These are phyloP conservation scores for Ceratocystis diversiconidia DNA, from an alignment of 2,329 filamentous ascomycete genomes.

Conservation along the genomic window DNA sequence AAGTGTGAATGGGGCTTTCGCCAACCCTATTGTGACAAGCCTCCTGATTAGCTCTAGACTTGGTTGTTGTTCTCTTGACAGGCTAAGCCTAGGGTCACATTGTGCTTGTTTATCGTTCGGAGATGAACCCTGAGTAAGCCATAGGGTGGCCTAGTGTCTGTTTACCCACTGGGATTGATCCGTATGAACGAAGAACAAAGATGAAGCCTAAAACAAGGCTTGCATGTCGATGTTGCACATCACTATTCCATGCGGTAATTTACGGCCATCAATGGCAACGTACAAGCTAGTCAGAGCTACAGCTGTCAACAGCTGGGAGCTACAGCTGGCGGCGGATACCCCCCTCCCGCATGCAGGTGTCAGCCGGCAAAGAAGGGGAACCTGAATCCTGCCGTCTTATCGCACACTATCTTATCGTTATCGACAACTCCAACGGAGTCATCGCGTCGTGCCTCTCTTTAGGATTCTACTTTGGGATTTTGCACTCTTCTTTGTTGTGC, in stretches of 20 bases:
- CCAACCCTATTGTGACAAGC: background rate
- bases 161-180: background rate
- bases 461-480: background rate
- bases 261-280: background rate
- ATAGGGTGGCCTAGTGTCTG: background rate
- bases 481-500: background rate
- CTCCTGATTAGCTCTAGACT: no score
- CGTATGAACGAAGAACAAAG: background rate
- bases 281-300: background rate
- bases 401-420: background rate
- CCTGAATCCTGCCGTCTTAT: background rate
- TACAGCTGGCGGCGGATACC: background rate
- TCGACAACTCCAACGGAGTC: background rate
- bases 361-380: background rate
- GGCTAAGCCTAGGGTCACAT: background rate
- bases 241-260: background rate
- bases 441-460: no score
- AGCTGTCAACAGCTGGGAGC: background rate
- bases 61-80: background rate
- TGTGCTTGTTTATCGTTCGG: background rate
- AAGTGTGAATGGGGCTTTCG: background rate
- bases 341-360: background rate
- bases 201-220: background rate
- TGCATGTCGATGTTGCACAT: conserved; percentile 1
- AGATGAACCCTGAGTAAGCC: background rate